Conservation (phyloP, 345 rosid genomes). For the Turritis glabra region DNA sequence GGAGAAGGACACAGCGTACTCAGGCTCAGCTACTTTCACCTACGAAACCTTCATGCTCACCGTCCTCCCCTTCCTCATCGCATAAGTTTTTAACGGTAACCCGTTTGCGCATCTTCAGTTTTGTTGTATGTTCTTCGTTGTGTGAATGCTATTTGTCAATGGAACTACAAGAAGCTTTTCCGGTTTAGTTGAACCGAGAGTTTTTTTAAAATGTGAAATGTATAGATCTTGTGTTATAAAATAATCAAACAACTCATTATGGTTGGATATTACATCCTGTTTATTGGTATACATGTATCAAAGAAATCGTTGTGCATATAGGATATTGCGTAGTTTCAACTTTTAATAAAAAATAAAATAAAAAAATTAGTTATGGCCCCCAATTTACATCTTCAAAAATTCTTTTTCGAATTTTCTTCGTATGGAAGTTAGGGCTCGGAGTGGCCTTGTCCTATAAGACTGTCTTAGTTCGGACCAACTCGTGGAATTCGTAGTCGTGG, state of each 20-base stretch:
- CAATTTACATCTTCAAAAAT: slow-evolving; percentile 5
- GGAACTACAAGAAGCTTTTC: slow-evolving; percentile 10
- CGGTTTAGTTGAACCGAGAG: slow-evolving; percentile 8
- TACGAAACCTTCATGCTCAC: slow-evolving; percentile 87
- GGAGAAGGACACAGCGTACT: slow-evolving; percentile 66
- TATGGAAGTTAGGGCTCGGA: background rate
- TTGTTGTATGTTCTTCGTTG: background rate
- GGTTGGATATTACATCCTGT: slow-evolving; percentile 31
- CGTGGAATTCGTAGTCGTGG: background rate
- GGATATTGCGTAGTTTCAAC: background rate
- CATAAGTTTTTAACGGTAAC: slow-evolving; percentile 38
- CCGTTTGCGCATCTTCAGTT: background rate
- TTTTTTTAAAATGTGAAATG: slow-evolving; percentile 25
- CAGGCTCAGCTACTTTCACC: slow-evolving; percentile 78
- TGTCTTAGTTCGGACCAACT: background rate
- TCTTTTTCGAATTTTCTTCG: background rate
- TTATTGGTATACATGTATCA: background rate
- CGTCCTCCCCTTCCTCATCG: slow-evolving; percentile 86
- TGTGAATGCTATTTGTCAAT: slow-evolving; percentile 12
- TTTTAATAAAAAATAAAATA: background rate
- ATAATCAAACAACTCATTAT: slow-evolving; percentile 31
- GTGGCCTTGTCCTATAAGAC: slow-evolving; percentile 18
- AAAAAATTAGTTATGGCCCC: background rate
- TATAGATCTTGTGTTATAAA: slow-evolving; percentile 21
- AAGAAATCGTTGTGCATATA: background rate